Evolutionary conservation across 2,329 filamentous ascomycete species (phyloP), one percentile per base, ranked within the genome.

Genomic region (Botrytis squamosa): DNA sequence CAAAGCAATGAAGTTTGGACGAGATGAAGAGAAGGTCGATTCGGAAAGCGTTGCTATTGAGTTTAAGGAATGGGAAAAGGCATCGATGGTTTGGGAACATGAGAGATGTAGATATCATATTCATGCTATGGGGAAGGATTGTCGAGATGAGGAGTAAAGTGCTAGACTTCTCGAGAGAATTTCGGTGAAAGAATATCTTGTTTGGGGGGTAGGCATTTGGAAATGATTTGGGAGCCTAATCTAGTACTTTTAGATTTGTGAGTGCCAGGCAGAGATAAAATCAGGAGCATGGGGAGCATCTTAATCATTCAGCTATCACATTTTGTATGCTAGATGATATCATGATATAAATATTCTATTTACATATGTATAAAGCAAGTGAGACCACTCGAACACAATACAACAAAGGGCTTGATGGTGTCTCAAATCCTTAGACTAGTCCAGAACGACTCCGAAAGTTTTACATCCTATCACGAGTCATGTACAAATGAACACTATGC

Each of bases 231-330:
- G 0, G 29, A 9, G 8, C 7, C 1, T 36, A 8, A 10, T 36
- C 18, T 8, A 8, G 3, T 33, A 6, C 0, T 14, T 0, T 14
- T 52, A n/a, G 10, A 0, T 12, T 1, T n/a, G 4, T 52, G 49
- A 12, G 25, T 52, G 1, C 2, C 10, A 8, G n/a, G 18, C 1
- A 57, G 3, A 29, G n/a, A 29, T 29, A 18, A n/a, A 2, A 4
- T 1, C 3, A 9, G 6, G n/a, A 33, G 3, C 1, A 0, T 29
- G 4, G 3, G 25, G 1, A 57, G 52, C 8, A 9, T n/a, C 3
- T 9, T 29, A 8, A 18, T 18, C 7, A 29, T 18, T 3, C 3
- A 57, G 1, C 14, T 29, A 18, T 57, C 52, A 18, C 14, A 8
- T 57, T 4, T 8, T 29, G 4, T 57, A 29, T 29, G n/a, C 49